A percentile compares a stretch with the other conserved stretches of the same genome.
Conservation (phyloP, 805 yeast species). For the Grigorovia jiainica region DNA sequence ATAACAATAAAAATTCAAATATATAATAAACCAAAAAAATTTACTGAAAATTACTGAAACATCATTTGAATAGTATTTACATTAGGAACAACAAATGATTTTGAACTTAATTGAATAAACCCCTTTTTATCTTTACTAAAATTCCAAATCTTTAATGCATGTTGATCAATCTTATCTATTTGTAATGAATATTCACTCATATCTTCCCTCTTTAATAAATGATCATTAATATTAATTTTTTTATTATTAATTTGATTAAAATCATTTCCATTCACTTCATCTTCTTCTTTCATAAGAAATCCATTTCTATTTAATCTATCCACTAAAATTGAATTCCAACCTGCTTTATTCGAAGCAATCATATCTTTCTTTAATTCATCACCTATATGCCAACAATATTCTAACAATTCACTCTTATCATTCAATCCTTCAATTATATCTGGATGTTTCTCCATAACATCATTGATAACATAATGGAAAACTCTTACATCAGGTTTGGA, state of each 20-base stretch:
- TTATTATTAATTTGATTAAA: too few relatives aligned
- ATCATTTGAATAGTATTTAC: conserved; percentile 10
- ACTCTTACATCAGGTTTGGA: conserved; percentile 44
- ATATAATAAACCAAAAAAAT: not conserved
- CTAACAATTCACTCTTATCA: conserved; percentile 11
- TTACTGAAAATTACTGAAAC: not conserved
- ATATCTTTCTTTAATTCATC: conserved; percentile 51
- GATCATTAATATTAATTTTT: too few relatives aligned
- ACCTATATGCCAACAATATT: conserved; percentile 54
- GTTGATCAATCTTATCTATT: conserved; percentile 21
- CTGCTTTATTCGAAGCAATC: conserved; percentile 41
- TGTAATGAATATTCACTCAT: conserved; percentile 17
- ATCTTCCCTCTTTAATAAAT: conserved; percentile 1
- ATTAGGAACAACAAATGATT: conserved; percentile 19
- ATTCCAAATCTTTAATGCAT: conserved; percentile 14
- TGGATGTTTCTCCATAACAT: conserved; percentile 17
- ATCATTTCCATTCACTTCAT: too few relatives aligned
- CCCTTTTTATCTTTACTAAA: conserved; percentile 11
- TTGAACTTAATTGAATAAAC: conserved; percentile 12
- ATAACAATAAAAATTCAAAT: not conserved
- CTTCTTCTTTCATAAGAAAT: conserved; percentile 11
- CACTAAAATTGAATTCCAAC: conserved; percentile 52
- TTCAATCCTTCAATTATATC: conserved; percentile 1
- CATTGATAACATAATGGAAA: conserved; percentile 33
- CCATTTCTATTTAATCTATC: conserved; percentile 36